Evolutionary conservation across 2,329 filamentous ascomycete genomes (phyloP).

Genomic region (Trichoderma oligosporum): DNA sequence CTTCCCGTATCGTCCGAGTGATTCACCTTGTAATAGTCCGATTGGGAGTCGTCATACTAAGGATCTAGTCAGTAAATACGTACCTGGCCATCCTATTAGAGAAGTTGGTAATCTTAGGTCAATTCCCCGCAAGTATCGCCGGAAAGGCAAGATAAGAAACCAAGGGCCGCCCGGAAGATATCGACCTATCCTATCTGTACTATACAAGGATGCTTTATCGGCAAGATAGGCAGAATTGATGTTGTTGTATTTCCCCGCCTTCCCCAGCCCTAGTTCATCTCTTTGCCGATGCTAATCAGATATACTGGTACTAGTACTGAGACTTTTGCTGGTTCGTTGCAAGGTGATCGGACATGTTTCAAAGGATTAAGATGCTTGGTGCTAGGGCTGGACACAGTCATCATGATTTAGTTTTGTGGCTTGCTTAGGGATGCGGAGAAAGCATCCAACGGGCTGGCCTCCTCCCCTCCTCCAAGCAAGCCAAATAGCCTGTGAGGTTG

Average conservation of each 20-base stretch:
- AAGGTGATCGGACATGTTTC: too few relatives aligned
- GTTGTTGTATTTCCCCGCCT: constrained; percentile 16
- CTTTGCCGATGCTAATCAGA: constrained; percentile 1
- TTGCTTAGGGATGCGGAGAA: neutral
- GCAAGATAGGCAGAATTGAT: constrained; percentile 16
- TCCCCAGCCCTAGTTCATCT: constrained; percentile 5
- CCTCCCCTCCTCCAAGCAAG: too few relatives aligned
- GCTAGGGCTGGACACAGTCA: too few relatives aligned
- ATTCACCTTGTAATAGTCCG: neutral
- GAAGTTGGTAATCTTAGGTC: neutral
- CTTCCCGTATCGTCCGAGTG: neutral
- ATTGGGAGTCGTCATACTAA: too few relatives aligned
- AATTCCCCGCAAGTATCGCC: constrained; percentile 9
- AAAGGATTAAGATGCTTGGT: too few relatives aligned
- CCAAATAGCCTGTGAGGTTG: neutral
- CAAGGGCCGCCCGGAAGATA: neutral
- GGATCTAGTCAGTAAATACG: neutral
- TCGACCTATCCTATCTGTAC: too few relatives aligned
- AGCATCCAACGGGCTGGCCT: neutral
- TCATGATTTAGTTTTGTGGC: neutral
- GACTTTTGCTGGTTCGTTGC: neutral
- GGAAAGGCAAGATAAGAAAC: constrained; percentile 8
- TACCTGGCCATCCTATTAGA: neutral
- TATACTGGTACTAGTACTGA: too few relatives aligned
- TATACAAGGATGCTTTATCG: constrained; percentile 4